Evolutionary conservation across 768 basidiomycete genomes (phyloP), one percentile per base, ranked within the genome.

Genomic region (Podaxis sp.): DNA sequence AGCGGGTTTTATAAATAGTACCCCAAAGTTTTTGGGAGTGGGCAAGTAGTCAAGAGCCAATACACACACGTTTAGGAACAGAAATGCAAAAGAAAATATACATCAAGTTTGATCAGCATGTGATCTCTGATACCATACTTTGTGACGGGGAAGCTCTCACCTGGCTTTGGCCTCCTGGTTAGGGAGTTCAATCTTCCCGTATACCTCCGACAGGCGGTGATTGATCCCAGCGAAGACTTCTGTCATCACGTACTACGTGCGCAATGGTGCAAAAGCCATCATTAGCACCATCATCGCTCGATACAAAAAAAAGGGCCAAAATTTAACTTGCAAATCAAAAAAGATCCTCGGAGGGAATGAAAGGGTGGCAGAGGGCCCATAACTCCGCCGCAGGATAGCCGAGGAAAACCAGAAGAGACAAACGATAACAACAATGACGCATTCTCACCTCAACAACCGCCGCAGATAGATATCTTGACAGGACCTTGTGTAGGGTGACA

Each of bases 191-290:
- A 97, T 86, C 69, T 82, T 85, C 55, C 79, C 79, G 73, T 89
- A 96, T 70, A 95, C 93, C 68, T 95, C 93, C 40, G 88, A 88
- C 21, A 99, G 78, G 37, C 91, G 86, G 74, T 93, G 88, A 72
- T 94, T 94, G 73, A 98, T 95, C 13, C 93, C 88, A 18, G 91
- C 91, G 62, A 98, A 89, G 13, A 98, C 97, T 70, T 98, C 93
- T 37, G 87, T 85, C 92, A 98, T 95, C 70, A 99, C 93, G 71
- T 83, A 84, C 92, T 97, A 70, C 9, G 21, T 42, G 14, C 27
- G 27, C 27, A 28, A 28, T 1, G 27, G 27, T 28, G 5, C 27
- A 28, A 28, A 28, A 28, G 6, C 27, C 27, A 44, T 66, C 57
- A 59, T 62, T 36, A 56, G 56, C 18, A 58, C 57, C 16, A 55